Evolutionary conservation across 2,329 filamentous ascomycete genomes (phyloP), one percentile per base, ranked within the genome.

Genomic region (Aspergillus sp.): DNA sequence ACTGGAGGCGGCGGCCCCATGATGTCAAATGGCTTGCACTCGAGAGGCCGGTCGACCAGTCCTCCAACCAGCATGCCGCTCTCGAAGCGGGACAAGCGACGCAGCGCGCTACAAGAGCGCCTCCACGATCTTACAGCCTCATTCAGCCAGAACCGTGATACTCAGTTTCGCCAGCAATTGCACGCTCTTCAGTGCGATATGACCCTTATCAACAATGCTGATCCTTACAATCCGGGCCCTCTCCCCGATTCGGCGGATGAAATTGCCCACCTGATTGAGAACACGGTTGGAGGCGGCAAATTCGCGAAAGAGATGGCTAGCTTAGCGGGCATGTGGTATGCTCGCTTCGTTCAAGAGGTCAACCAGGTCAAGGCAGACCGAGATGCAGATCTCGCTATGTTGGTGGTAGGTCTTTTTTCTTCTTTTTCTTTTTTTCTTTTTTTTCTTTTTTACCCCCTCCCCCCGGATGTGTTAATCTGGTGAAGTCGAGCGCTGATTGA

Each of bases 101-200:
- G 92, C 61, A 90, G 90, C 68, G 86, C 88, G 68, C 86, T 97
- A 60, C 86, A 87, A 64, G 92, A 96, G 60, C 88, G 89, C 62
- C 84, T 96, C 6, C 83, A 86, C 41, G 84, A 87, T 56, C 86
- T 97, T 75, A 87, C 88, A 54, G 86, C 89, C 54, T 87, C 87
- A 64, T 93, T 96, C 75, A 85, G 86, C 62, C 85, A 88, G 62
- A 92, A 96, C 70, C 85, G 90, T 63, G 91, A 96, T 73, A 81
- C 84, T 61, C 87, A 91, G 67, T 98, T 96, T 75, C 87, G 93
- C 61, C 90, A 95, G 64, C 91, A 97, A 75, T 83, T 97, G 2
- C 89, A 95, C 68, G 91, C 91, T 64, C 86, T 97, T n/a, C 93
- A 97, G 76, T 87, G 91, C 63, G 93, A 96, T 74, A 92, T 93